These are phyloP conservation scores for Mycena sanguinolenta DNA, from an alignment of 768 basidiomycete species.

Conservation along the genomic window DNA sequence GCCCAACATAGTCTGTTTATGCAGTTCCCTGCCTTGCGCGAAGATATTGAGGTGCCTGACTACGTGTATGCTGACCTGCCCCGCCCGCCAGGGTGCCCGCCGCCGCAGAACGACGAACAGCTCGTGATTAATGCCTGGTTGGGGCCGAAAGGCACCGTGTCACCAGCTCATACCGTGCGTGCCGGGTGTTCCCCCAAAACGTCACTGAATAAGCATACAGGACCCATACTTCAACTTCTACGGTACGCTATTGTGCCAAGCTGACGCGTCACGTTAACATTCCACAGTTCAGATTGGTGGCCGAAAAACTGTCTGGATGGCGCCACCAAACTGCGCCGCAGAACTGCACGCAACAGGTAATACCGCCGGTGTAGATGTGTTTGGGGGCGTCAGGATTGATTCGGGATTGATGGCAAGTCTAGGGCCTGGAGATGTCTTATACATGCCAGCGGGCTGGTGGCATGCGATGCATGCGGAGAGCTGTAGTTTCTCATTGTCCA, in stretches of 20 bases:
- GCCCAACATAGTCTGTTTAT: conserved; percentile 90
- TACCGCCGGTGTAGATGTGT: conserved; percentile 88
- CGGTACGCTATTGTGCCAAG: conserved; percentile 56
- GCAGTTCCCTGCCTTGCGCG: conserved; percentile 84
- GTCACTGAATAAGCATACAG: conserved; percentile 53
- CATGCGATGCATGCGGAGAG: conserved; percentile 90
- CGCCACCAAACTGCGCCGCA: conserved; percentile 70
- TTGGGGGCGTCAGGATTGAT: conserved; percentile 66
- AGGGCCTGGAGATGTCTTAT: conserved; percentile 86
- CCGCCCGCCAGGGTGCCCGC: conserved; percentile 65
- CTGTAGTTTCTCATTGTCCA: conserved; percentile 88
- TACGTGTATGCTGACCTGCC: conserved; percentile 81
- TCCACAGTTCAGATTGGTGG: conserved; percentile 88
- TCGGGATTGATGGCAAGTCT: conserved; percentile 73
- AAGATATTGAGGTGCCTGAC: conserved; percentile 89
- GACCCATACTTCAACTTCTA: conserved; percentile 96
- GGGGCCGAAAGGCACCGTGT: conserved; percentile 82
- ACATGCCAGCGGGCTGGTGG: conserved; percentile 96
- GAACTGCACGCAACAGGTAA: conserved; percentile 85
- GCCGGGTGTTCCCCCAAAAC: conserved; percentile 26
- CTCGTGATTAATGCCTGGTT: conserved; percentile 86
- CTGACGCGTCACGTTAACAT: conserved; percentile 20
- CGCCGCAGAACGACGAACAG: conserved; percentile 76
- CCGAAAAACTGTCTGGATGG: conserved; percentile 91
- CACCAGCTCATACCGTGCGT: conserved; percentile 89